Base-by-base conservation (phyloP, 148 eudicot species). In the Cornus kousa region DNA sequence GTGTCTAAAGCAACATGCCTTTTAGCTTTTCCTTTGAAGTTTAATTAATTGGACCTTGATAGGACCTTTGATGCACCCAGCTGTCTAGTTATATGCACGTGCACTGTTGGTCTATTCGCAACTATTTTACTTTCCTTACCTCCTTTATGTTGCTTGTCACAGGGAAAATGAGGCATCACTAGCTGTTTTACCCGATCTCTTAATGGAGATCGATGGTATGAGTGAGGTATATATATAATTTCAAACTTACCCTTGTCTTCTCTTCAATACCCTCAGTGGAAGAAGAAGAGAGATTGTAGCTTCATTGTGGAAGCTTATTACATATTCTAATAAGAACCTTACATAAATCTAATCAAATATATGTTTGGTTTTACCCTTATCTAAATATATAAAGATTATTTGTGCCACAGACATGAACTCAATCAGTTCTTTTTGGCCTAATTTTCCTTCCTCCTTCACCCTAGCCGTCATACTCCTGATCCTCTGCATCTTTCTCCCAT, bases 121-220 rank as follows among this genome's bases (percentile, higher is more conserved):
- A 59, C 10, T 4, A 35, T 74, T 77, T 68, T 40, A 67, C 32
- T 43, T 43, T 72, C 14, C 65, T 4, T 70, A n/a, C 22, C 48
- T 28, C 68, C 74, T 69, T 53, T 37, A 5, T 66, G 3, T 65
- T 71, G 68, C 59, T 50, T 73, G 20, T 82, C 33, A 64, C 73
- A 96, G 99, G 92, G 99, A 96, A 86, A 96, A 96, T 74, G 99
- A 96, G 84, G 99, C 98, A 32, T 96, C 99, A 17, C 97, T 96
- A 79, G 97, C 99, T 78, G 98, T 96, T 83, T 85, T 96, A 81
- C 91, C 97, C 32, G 99, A 93, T 86, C 93, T 93, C 73, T 77
- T 96, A 68, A 72, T 83, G 85, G 99, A 96, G 88, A 90, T 96
- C 77, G 99, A 96, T 84, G 79, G 95, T 80, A 90, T 96, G 98